These are phyloP conservation scores for Globisporangium okanoganense DNA, from an alignment of 352 stramenopile genomes.

Conservation along the genomic window DNA sequence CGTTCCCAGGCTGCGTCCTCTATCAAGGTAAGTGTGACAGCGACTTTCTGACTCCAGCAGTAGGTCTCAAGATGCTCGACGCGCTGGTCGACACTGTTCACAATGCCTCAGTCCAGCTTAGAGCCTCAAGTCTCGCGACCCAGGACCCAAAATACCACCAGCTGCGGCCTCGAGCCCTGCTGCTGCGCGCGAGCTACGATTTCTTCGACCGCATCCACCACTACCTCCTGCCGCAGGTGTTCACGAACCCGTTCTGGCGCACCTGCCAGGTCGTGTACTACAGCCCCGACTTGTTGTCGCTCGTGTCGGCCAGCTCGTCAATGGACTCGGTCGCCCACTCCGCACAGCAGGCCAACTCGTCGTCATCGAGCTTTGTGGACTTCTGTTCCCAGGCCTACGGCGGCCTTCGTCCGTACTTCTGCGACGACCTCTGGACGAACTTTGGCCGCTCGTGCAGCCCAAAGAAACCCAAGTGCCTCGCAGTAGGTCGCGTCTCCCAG, in stretches of 20 bases:
- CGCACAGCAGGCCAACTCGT: background rate
- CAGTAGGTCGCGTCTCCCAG: background rate
- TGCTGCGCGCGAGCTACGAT: background rate
- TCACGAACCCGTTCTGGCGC: constrained; percentile 4
- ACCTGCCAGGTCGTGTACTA: constrained; percentile 7
- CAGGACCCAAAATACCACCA: background rate
- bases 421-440: constrained; percentile 11
- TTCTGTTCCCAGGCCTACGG: constrained; percentile 13
- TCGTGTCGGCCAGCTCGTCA: background rate
- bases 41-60: background rate
- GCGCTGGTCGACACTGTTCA: background rate
- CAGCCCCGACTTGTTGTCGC: background rate
- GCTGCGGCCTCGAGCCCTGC: background rate
- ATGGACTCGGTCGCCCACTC: background rate
- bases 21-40: background rate
- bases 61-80: background rate
- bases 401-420: constrained; percentile 10
- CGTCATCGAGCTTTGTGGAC: background rate
- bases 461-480: background rate
- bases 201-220: constrained; percentile 16
- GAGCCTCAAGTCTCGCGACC: background rate
- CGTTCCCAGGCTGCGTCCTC: constrained; percentile 5
- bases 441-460: background rate
- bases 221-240: constrained; percentile 11
- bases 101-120: background rate